Base-by-base conservation (phyloP, 2,329 filamentous ascomycete genomes). In the Aureobasidium sp. region DNA sequence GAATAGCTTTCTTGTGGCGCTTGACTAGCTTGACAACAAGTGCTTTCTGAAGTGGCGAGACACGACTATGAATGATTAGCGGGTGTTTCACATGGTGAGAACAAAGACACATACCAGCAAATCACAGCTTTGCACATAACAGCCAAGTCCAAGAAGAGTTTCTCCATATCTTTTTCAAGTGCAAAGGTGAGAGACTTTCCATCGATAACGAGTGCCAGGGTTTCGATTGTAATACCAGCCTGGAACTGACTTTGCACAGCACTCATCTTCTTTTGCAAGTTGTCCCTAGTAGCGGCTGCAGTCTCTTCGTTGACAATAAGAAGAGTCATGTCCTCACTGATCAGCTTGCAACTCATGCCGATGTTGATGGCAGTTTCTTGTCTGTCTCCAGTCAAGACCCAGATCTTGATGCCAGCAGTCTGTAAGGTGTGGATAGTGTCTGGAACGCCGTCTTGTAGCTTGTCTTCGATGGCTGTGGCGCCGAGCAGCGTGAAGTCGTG, bases 291-390 rank as follows among this genome's bases (percentile, higher is more conserved):
- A 5, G 86, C 89, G 39, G 82, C 80, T 15, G 91, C 82, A 53
- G 79, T 83, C 69, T 97, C 92, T 72, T 99, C 94, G 71, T 99
- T 99, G 71, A 99, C 84, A 68, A 99, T 97, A 61, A 99, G 79
- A 12, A 99, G 82, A 71, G 94, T 96, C 94, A 99, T 99, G 70
- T 99, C 95, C 76, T 99, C 94, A 67, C 91, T 96, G 64, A 99
- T 90, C 55, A 99, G 83, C 77, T 97, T 97, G 78, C 94, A 99
- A 74, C 91, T 97, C 94, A 99, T 99, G 66, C 95, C 94, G 68
- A 99, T 99, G 74, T 99, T 99, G 83, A 99, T 99, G 62, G 94
- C 94, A 31, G 94, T 99, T 76, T 99, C 94, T 76, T 99, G 95
- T 70, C 94, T 86, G 79, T 99, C 94, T 69, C 94, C 94, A 42